Evolutionary conservation across 345 rosid species (phyloP), one percentile per base, ranked within the genome.

Genomic region (Pelargonium nanum): DNA sequence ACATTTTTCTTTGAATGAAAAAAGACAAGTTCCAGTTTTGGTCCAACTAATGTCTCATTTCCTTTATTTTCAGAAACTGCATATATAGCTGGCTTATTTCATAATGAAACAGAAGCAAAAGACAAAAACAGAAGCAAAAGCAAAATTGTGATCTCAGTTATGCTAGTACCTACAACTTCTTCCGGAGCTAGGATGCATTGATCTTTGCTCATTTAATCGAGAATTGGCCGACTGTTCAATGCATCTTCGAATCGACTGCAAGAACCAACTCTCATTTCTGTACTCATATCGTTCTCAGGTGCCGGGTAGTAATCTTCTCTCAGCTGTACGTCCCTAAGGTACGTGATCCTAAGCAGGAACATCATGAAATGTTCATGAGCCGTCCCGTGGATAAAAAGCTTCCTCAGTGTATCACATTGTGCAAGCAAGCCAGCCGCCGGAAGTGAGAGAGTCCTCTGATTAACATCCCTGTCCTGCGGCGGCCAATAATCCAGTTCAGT

Each of bases 241-340:
- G 80, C 81, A 52, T 82, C 89, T 69, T 90, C 99, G n/a, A 94
- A 90, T 26, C 97, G 83, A 51, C 91, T 70, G 70, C 92, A 90
- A 0, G 95, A 90, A 44, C 72, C 95, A 13, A 64, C 86, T 66
- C 99, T 83, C 96, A 93, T 85, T 70, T 93, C 96, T 0, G 97
- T 80, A 64, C 88, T 85, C 87, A 81, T 84, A 52, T 87, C 97
- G 0, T 84, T 78, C 69, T 83, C 99, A 0, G 97, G 96, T n/a
- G 97, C 99, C 0, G 99, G 99, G 68, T 87, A 93, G 63, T 89
- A 87, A 59, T 93, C 96, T 60, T 78, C 97, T 70, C 96, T 77
- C 53, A 93, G 81, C 77, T 89, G 97, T 22, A 85, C 95, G 60
- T 89, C 97, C 64, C 96, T 86, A 44, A 87, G 83, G 61, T 77